phyloP scores from a whole-genome alignment of 305 asterid species.

The Fraxinus sp. region DNA sequence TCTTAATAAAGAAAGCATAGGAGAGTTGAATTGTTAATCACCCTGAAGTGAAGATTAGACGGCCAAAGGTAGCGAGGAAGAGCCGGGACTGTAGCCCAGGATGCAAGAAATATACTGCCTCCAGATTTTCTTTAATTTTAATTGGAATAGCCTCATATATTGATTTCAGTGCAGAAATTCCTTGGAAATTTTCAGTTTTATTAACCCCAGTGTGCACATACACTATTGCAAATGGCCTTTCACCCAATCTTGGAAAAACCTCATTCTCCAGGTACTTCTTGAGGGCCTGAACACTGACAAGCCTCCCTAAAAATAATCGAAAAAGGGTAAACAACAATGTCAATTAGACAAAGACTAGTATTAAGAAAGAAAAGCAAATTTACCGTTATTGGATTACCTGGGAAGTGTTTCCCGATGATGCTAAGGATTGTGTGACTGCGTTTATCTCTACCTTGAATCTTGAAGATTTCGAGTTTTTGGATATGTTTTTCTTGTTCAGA shows the following conservation, averaged over 20 bases:
- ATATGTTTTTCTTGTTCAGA: constrained; percentile 50
- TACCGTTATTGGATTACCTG: constrained; percentile 37
- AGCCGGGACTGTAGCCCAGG: constrained; percentile 75
- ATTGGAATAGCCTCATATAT: constrained; percentile 58
- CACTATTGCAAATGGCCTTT: constrained; percentile 55
- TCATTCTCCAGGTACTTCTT: constrained; percentile 58
- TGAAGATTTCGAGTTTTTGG: constrained; percentile 54
- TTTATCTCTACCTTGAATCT: constrained; percentile 68
- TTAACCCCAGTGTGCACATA: constrained; percentile 63
- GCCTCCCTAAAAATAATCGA: constrained; percentile 35
- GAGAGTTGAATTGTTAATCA: neutral
- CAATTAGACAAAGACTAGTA: no score
- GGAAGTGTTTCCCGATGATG: constrained; percentile 67
- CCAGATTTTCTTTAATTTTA: constrained; percentile 39
- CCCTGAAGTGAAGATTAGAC: constrained; percentile 40
- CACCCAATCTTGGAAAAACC: constrained; percentile 42
- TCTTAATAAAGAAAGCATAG: neutral
- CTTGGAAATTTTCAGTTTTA: constrained; percentile 59
- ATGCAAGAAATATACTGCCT: constrained; percentile 64
- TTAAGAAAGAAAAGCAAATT: no score
- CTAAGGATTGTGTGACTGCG: constrained; percentile 58
- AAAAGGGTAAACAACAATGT: neutral
- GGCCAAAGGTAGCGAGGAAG: constrained; percentile 69
- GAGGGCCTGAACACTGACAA: constrained; percentile 42
- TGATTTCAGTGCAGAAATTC: constrained; percentile 55